Evolutionary conservation across 83 land plant genomes (phyloP), one percentile per base, ranked within the genome.

Genomic region (Thuja plicata): DNA sequence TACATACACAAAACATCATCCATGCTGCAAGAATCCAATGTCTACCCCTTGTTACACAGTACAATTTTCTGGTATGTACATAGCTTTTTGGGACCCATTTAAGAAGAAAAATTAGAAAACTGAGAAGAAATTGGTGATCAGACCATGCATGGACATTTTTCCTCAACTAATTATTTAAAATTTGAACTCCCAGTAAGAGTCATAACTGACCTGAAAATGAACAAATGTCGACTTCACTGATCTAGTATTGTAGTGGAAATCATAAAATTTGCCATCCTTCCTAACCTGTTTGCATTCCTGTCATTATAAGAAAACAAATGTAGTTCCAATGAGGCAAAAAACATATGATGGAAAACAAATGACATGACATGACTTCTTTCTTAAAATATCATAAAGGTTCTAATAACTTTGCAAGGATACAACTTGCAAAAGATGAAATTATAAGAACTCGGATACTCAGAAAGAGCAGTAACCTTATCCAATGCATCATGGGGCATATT

Each of bases 201-300:
- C 10, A 66, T 11, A 76, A 76, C 79, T 76, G 17, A 96, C 99
- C 99, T 98, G 98, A 90, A 98, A 98, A 93, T 98, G 98, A 62
- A 97, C 97, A 48, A 96, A 93, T 62, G 98, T 98, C 15, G 98
- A 91, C 88, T 94, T 98, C 88, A 96, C 98, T 71, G 95, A 93
- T 90, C 97, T 92, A 41, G 97, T 95, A 77, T 98, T 98, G 91
- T 90, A 94, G 71, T 94, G 96, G 78, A 98, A 98, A 48, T 96
- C 96, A 89, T 94, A 96, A 89, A 96, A 97, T 32, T 85, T 90
- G 70, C 93, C 92, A 38, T 92, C 95, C 90, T 92, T 93, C 87
- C 92, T 91, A 57, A 93, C 92, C 66, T 90, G 70, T 88, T 93
- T 95, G 95, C 96, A 95, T 38, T 96, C 98, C 99, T 98, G 94